Percentiles rank a stretch among this genome's conserved stretches.
Evolutionary conservation across 2,329 filamentous ascomycete genomes (phyloP).

Genomic region (Magnaporthiopsis rhizophila): DNA sequence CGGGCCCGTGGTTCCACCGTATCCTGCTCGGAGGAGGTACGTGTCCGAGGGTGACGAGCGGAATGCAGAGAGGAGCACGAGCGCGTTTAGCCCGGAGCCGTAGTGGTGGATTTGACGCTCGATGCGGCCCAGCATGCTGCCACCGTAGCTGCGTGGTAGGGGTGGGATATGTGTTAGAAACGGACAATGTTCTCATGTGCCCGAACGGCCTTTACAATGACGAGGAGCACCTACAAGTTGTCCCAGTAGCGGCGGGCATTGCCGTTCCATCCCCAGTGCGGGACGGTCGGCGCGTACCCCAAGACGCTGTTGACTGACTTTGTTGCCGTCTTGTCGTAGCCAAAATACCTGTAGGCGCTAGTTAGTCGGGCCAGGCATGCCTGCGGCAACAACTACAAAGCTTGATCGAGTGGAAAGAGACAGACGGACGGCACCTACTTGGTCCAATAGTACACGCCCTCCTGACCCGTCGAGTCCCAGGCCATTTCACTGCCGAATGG

Average conservation of each 20-base stretch:
- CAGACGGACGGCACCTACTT: constrained; percentile 22
- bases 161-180: constrained; percentile 4
- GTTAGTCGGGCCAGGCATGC: background rate
- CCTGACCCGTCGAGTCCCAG: constrained; percentile 55
- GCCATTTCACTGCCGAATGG: constrained; percentile 55
- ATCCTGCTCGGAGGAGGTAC: constrained; percentile 45
- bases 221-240: constrained; percentile 32
- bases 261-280: constrained; percentile 56
- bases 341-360: constrained; percentile 33
- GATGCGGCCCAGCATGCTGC: constrained; percentile 33
- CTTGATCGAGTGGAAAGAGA: background rate
- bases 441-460: constrained; percentile 53
- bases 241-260: constrained; percentile 56
- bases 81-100: constrained; percentile 48
- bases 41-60: constrained; percentile 35
- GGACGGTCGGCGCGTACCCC: constrained; percentile 48
- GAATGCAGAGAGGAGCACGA: constrained; percentile 45
- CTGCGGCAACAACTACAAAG: constrained; percentile 9
- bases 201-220: background rate
- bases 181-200: background rate
- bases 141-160: constrained; percentile 25
- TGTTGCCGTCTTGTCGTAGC: constrained; percentile 30
- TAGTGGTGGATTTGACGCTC: constrained; percentile 53
- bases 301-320: constrained; percentile 47
- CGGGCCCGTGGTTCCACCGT: constrained; percentile 43